Evolutionary conservation across 225 moss, liverwort and hornwort genomes (phyloP), one percentile per base, ranked within the genome.

Genomic region (Pleurozium schreberi): DNA sequence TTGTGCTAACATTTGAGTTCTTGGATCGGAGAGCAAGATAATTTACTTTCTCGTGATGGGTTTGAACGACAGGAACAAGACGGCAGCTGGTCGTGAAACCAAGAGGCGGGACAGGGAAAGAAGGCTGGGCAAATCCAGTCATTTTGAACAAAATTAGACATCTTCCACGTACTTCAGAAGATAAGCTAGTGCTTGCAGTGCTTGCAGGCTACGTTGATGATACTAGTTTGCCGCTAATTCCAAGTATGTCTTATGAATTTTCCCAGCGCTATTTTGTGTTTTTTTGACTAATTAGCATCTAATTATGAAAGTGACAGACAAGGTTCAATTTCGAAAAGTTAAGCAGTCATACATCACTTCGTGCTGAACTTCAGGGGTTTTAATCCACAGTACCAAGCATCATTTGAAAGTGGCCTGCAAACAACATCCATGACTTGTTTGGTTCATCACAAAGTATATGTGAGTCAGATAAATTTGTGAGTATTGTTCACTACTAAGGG

Each of bases 151-250:
- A 31, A 61, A 63, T 93, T 85, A 89, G 69, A 75, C 89, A 91
- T 84, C 88, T 93, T 80, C 90, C 92, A 63, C 89, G 93, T 75
- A 95, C 95, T 81, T 92, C 93, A 71, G 95, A 95, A 89, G 92
- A 93, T 80, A 95, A 90, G 84, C 70, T 95, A 60, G 84, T 95
- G 65, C 79, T 91, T 68, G 93, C 93, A 86, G 92, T 91, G 82
- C 88, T 95, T 76, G 88, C 89, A 50, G 95, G 95, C 90, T 53
- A 85, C 38, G 73, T 95, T 83, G 95, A 93, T 92, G 88, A 82
- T 62, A 78, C 92, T 67, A 92, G 86, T 76, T 90, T 95, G 86
- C 81, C 69, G 34, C 78, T 93, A 38, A 52, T 89, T 86, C 83
- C 90, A 88, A 95, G 95, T 95, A 93, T 52, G 92, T 89, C 70